phyloP scores from a whole-genome alignment of 2,329 filamentous ascomycete species.

The Apiospora phragmitis region DNA sequence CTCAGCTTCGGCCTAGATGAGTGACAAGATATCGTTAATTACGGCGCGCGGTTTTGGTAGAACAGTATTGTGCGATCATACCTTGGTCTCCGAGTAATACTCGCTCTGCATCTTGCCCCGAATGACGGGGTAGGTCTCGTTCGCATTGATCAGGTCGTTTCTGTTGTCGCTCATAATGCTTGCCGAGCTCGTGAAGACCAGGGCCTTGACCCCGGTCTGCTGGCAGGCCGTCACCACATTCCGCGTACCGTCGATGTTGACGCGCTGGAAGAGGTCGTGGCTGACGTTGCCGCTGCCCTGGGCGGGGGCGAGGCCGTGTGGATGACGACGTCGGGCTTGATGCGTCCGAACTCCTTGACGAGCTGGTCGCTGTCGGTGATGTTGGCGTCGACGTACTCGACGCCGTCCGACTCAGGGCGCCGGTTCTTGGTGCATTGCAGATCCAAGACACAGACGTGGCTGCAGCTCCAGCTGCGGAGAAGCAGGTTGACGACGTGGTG shows the following conservation, averaged over 20 bases:
- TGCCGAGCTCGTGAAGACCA: conserved; percentile 90
- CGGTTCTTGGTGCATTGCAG: conserved; percentile 71
- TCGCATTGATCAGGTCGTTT: conserved; percentile 77
- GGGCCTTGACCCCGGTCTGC: conserved; percentile 69
- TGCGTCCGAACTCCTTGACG: conserved; percentile 61
- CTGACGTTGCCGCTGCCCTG: conserved; percentile 53
- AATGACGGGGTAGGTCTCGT: conserved; percentile 79
- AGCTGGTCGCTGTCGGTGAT: conserved; percentile 69
- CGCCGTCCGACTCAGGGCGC: conserved; percentile 52
- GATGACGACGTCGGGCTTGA: conserved; percentile 80
- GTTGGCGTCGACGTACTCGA: conserved; percentile 73
- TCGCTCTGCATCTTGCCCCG: conserved; percentile 69
- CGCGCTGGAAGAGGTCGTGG: conserved; percentile 68
- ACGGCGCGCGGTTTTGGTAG: not conserved
- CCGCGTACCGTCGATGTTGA: conserved; percentile 86
- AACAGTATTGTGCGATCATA: conserved; percentile 32
- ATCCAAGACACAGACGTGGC: conserved; percentile 69
- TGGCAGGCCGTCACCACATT: conserved; percentile 75
- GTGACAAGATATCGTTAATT: not conserved
- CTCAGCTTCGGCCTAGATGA: conserved; percentile 70
- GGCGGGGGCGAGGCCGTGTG: conserved; percentile 78
- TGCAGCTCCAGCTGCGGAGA: conserved; percentile 58
- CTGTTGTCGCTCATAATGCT: conserved; percentile 84
- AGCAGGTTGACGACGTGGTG: conserved; percentile 78
- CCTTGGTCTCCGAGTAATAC: conserved; percentile 92